Base-by-base conservation (phyloP, 495 filamentous ascomycete species). In the Cryomyces minteri region DNA sequence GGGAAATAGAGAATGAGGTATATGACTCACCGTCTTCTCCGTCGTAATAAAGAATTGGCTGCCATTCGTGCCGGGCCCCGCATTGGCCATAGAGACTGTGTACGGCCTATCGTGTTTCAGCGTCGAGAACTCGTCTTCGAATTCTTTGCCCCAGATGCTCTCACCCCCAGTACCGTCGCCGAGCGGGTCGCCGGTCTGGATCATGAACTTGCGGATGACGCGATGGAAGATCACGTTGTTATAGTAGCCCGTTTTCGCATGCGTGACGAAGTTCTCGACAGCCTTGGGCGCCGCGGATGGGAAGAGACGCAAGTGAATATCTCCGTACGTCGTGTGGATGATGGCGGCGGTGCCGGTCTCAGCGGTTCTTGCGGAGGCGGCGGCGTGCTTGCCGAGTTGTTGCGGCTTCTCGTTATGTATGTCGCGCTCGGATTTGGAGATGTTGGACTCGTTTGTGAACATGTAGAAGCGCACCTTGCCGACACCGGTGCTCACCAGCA, bases 181-280 rank as follows among this genome's bases (percentile, higher is more conserved):
- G 3, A 94, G 63, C 0, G 92, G 92, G 58, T 99, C 90, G 34
- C 90, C 90, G 42, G 87, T 76, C 56, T 79, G 75, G 46, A 99
- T 94, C 90, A 99, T 99, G 65, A 99, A 99, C 58, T 96, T 96
- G 48, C 80, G 76, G 56, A 99, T 95, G 5, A 99, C 81, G 12
- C 90, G 80, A 62, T 99, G 90, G 70, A 99, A 99, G 51, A 94
- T 88, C 9, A 87, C 87, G 59, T 83, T 82, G 63, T 96, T 94
- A 67, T 96, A 99, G 62, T 96, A 96, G 2, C 84, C 85, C 43
- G 74, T 75, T 44, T 78, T 80, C 2, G 85, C 72, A 50, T 96
- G 90, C 0, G 86, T 92, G 41, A 87, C 83, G 57, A 99, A 99
- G 62, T 99, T 99, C 67, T 99, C 92, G n/a, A 99, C 90, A 0